These are phyloP conservation scores for Stevia rebaudiana DNA, from an alignment of 140 eudicot genomes.

Conservation along the genomic window DNA sequence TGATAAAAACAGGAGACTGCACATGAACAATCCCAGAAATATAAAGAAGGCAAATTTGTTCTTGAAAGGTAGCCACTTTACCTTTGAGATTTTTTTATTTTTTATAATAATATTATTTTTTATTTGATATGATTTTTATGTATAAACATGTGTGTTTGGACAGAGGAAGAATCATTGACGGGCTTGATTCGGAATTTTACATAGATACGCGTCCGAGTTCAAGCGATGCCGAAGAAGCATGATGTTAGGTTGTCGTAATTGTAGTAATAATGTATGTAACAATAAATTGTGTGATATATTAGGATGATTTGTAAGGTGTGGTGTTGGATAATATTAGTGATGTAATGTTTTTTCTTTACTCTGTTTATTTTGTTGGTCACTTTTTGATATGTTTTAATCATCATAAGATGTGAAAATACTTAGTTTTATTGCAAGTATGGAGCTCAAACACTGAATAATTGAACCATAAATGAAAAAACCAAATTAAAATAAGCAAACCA, in stretches of 20 bases:
- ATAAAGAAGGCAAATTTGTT: constrained; percentile 94
- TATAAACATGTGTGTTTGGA: constrained; percentile 8
- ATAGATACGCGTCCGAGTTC: constrained; percentile 61
- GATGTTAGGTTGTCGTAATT: constrained; percentile 7
- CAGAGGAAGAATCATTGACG: constrained; percentile 81
- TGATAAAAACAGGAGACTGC: constrained; percentile 58
- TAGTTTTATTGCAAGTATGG: too few relatives aligned
- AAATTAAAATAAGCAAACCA: neutral
- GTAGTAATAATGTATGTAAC: constrained; percentile 3
- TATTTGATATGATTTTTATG: neutral
- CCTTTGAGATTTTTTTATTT: neutral
- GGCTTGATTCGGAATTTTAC: constrained; percentile 70
- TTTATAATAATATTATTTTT: neutral
- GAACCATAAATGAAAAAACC: too few relatives aligned
- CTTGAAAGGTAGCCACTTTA: constrained; percentile 62
- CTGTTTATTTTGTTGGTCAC: neutral
- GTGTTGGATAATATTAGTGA: constrained; percentile 1
- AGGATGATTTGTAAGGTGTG: constrained; percentile 12
- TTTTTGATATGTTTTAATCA: neutral
- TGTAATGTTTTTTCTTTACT: neutral
- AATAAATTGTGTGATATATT: constrained; percentile 28
- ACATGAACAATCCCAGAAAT: constrained; percentile 84
- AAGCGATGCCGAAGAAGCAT: constrained; percentile 77
- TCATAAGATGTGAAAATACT: too few relatives aligned
- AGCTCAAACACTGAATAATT: too few relatives aligned